Percentiles rank a stretch among this genome's conserved stretches.
phyloP scores from a whole-genome alignment of 768 basidiomycete genomes.

The Asterophora lycoperdoides region DNA sequence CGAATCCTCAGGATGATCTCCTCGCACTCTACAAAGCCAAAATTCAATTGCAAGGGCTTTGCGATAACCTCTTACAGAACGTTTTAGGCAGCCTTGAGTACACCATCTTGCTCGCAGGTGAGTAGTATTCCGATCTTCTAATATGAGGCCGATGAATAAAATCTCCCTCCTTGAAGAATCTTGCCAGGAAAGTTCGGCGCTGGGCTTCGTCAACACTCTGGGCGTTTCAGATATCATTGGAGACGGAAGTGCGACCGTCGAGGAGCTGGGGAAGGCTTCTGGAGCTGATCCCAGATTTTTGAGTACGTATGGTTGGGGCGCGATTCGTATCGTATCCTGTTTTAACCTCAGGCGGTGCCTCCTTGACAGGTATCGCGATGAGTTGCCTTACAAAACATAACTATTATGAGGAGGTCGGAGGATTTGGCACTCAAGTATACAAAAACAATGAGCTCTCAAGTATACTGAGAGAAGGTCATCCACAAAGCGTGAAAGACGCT shows the following conservation, averaged over 20 bases:
- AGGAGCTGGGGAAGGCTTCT: constrained; percentile 4
- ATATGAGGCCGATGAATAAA: background rate
- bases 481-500: constrained; percentile 13
- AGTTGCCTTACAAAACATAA: constrained; percentile 10
- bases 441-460: constrained; percentile 9
- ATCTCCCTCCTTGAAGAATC: constrained; percentile 8
- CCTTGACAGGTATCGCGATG: constrained; percentile 8
- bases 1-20: constrained; percentile 3
- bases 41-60: constrained; percentile 8
- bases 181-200: constrained; percentile 14
- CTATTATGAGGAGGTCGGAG: constrained; percentile 14
- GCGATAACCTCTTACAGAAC: constrained; percentile 5
- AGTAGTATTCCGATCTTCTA: background rate
- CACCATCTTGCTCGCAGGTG: constrained; percentile 11
- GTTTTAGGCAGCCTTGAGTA: constrained; percentile 10
- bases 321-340: background rate
- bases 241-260: constrained; percentile 3
- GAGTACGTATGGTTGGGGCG: background rate
- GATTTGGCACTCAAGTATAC: constrained; percentile 11
- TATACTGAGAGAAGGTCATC: constrained; percentile 6
- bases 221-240: constrained; percentile 11
- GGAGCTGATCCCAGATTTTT: constrained; percentile 9
- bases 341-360: background rate
- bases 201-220: constrained; percentile 8
- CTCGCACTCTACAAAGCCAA: constrained; percentile 12